Base-by-base conservation (phyloP, 2,329 filamentous ascomycete genomes). In the Trichoderma endophyticum region DNA sequence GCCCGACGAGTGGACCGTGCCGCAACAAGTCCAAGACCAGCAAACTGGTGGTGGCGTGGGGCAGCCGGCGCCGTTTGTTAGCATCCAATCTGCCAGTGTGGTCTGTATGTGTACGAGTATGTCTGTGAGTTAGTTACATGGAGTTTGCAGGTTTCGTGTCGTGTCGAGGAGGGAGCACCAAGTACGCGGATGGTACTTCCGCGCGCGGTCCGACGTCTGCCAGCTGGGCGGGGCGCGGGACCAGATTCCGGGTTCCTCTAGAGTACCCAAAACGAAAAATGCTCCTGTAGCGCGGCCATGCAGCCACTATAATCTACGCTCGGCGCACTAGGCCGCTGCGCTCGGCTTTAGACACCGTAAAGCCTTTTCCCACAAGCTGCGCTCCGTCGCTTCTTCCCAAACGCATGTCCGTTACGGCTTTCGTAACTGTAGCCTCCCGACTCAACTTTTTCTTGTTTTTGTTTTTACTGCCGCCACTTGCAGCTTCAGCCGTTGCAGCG, bases 1-100 rank as follows among this genome's bases (percentile, higher is more conserved):
- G 14, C 56, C 67, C 63, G 30, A 54, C 67, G 67, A 65, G 61
- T 65, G 69, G 69, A 71, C 59, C 67, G 57, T 51, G 57, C 67
- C 56, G 56, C 30, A 57, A 54, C n/a, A 54, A 62, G 57, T 51
- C 54, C 36, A 48, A 21, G 43, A 12, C 32, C 32, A 36, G 28
- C 30, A 32, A 34, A 24, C 48, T 60, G 66, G 39, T 70, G 67
- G 67, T 70, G 56, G 67, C 67, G 67, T 70, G 67, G 67, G 57
- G 67, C 67, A 12, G 54, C 63, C 63, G 63, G 63, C 43, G 48
- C 39, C 34, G 36, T 65, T n/a, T 51, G 43, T 21, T 51, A 51
- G 43, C 43, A 51, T 21, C 43, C 9, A 51, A 21, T 60, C 26
- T 60, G 28, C 15, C 28, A 36, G 34, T 36, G 43, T 48, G 43